Evolutionary conservation across 805 yeast species (phyloP).

Genomic region (Phaffomyces antillensis): DNA sequence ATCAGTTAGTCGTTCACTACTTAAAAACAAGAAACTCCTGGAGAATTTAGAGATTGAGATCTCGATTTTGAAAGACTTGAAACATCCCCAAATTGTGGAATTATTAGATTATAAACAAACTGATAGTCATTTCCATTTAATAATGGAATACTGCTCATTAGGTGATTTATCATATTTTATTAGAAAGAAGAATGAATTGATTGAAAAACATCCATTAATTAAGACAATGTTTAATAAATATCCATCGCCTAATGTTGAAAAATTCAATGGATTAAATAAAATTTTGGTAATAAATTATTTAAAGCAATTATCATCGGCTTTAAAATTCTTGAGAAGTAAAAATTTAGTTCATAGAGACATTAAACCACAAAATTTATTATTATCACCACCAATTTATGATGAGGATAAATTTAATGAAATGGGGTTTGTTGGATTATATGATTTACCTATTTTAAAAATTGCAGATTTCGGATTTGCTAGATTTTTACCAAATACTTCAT

Average conservation of each 20-base stretch:
- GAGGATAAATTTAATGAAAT: slow-evolving; percentile 42
- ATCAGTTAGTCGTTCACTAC: slow-evolving; percentile 73
- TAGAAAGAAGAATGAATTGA: slow-evolving; percentile 63
- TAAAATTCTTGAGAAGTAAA: slow-evolving; percentile 72
- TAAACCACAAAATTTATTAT: slow-evolving; percentile 81
- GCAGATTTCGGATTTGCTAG: slow-evolving; percentile 99
- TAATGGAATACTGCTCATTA: slow-evolving; percentile 94
- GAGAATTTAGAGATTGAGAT: slow-evolving; percentile 93
- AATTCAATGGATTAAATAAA: slow-evolving; percentile 73
- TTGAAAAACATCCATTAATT: slow-evolving; percentile 69
- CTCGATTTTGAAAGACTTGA: slow-evolving; percentile 75
- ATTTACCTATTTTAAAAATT: slow-evolving; percentile 81
- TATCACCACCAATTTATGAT: slow-evolving; percentile 76
- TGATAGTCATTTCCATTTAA: slow-evolving; percentile 68
- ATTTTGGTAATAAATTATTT: slow-evolving; percentile 75
- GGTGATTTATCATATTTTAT: slow-evolving; percentile 92
- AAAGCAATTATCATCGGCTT: slow-evolving; percentile 79
- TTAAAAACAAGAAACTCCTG: slow-evolving; percentile 77
- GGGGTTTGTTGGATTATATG: slow-evolving; percentile 75
- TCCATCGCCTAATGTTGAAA: slow-evolving; percentile 63
- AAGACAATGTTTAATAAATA: slow-evolving; percentile 69
- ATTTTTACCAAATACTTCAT: slow-evolving; percentile 82
- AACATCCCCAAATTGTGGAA: slow-evolving; percentile 90
- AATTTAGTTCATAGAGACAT: slow-evolving; percentile 92
- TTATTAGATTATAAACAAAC: slow-evolving; percentile 80